phyloP scores from a whole-genome alignment of 139 green algal species.

The Nannochloris sp. region DNA sequence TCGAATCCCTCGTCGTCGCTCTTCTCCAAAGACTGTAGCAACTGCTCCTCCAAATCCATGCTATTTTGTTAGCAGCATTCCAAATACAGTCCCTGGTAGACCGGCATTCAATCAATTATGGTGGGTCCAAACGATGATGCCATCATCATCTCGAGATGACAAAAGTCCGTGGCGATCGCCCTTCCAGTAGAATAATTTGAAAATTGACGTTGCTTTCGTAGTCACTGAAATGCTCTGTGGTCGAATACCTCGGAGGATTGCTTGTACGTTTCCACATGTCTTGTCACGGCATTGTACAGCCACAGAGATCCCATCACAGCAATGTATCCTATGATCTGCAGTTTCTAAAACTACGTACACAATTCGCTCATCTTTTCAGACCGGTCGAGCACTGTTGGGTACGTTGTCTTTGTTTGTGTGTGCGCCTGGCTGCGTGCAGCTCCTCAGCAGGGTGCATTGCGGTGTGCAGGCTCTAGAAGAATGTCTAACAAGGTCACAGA shows the following conservation, averaged over 20 bases:
- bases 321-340: background rate
- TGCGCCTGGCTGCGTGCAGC: too few relatives aligned
- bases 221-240: conserved; percentile 1
- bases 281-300: background rate
- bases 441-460: background rate
- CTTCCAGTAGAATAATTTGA: background rate
- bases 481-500: conserved; percentile 25
- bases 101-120: too few relatives aligned
- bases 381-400: background rate
- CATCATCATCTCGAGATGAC: too few relatives aligned
- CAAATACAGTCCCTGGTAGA: too few relatives aligned
- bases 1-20: too few relatives aligned
- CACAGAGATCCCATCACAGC: background rate
- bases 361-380: background rate
- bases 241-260: background rate
- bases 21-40: too few relatives aligned
- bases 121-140: too few relatives aligned
- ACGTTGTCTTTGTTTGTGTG: background rate
- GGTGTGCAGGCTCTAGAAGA: background rate
- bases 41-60: too few relatives aligned
- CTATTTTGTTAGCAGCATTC: too few relatives aligned
- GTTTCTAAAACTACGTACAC: background rate
- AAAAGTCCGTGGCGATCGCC: too few relatives aligned
- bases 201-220: background rate
- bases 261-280: background rate